phyloP scores from a whole-genome alignment of 306 rosid genomes.

The Coriaria nepalensis region DNA sequence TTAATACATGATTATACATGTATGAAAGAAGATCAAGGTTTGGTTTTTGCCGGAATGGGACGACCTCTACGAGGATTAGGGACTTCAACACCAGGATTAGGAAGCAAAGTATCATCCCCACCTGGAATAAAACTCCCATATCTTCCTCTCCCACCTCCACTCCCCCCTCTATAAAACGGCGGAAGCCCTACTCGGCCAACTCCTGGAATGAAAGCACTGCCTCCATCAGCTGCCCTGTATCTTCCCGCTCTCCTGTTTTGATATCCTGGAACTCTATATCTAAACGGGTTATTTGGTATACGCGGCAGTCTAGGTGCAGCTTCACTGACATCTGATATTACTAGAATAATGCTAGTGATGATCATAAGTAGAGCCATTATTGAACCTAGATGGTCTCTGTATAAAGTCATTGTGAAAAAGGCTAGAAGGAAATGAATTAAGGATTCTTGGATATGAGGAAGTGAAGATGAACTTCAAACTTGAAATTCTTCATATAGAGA shows the following conservation, averaged over 20 bases:
- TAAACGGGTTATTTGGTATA: no score
- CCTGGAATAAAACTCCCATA: neutral
- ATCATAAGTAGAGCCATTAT: neutral
- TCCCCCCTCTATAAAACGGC: neutral
- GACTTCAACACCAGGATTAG: conserved; percentile 4
- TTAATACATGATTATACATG: no score
- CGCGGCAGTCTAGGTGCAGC: neutral
- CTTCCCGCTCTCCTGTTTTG: neutral
- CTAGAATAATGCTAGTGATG: neutral
- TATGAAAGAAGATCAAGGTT: neutral
- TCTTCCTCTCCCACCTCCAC: neutral
- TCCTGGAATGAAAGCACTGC: conserved; percentile 1
- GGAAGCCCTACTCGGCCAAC: neutral
- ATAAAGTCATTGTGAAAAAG: neutral
- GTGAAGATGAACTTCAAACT: neutral
- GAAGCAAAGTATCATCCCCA: conserved; percentile 1
- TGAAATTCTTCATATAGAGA: neutral
- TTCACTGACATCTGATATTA: neutral
- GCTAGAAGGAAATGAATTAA: no score
- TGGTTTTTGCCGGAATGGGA: neutral
- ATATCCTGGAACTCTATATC: neutral
- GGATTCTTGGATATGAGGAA: neutral
- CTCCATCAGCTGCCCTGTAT: neutral
- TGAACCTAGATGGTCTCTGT: neutral
- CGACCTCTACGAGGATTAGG: neutral